Base-by-base conservation (phyloP, 1,139 yeast genomes). In the Blastobotrys persicus region DNA sequence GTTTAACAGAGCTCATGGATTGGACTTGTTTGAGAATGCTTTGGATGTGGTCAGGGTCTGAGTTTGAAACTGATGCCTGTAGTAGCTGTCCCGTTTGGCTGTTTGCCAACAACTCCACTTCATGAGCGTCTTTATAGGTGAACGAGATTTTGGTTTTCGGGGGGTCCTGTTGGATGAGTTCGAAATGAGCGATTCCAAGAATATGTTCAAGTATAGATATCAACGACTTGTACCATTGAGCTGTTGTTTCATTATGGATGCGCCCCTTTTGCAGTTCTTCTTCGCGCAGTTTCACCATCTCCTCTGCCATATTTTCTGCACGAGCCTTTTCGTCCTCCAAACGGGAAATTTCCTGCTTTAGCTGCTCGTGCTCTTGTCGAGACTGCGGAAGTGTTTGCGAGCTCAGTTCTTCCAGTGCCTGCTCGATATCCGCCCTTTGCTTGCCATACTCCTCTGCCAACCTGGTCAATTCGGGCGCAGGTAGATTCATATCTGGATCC, bases 371-470 rank as follows among this genome's bases (percentile, higher is more conserved):
- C 28, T 51, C 46, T 7, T 41, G 37, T 18, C 37, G 37, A 9
- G 49, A 44, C 16, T 46, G 47, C 11, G 48, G 47, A 3, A 46
- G 26, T 3, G 38, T 40, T 9, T 37, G 33, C n/a, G 28, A 31
- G 4, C 28, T 18, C 16, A 41, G 13, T 5, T 42, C 45, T 2
- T 4, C 12, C 11, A 39, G 18, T n/a, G 44, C 44, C 14, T 42
- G 17, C 14, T 40, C 39, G 6, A 50, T 44, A 47, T 71, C 72
- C 61, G 88, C 72, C 81, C 84, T 81, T 54, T 78, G 80, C n/a
- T 19, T 42, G 48, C 39, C 41, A 28, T 55, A 47, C 14, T 49
- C 50, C 4, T 37, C 45, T 12, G 53, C 55, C 19, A 63, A 52
- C 23, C 50, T 51, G 12, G 38, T 37, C 40, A 66, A 48, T 34